Conservation (phyloP, 1,284 basidiomycete species). For the Malassezia restricta region DNA sequence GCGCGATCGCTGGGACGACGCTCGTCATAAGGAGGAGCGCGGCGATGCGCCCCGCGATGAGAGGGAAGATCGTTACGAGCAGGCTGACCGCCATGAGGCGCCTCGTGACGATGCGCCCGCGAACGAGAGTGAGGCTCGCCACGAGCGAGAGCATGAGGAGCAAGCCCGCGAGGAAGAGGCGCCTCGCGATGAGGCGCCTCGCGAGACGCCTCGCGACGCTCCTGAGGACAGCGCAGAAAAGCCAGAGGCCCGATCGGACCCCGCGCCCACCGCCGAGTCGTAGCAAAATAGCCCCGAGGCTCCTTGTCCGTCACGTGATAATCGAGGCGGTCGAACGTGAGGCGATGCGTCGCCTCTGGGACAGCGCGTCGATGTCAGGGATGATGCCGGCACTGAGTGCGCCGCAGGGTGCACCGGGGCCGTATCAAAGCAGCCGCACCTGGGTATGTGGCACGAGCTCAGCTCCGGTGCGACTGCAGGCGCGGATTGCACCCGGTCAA, state of each 20-base stretch:
- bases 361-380: too few species aligned
- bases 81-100: background rate
- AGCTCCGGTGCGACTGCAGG: conserved; percentile 22
- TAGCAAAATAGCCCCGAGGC: background rate
- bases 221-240: background rate
- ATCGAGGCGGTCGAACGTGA: too few species aligned
- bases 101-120: background rate
- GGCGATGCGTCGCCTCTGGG: too few species aligned
- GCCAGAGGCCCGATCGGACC: background rate
- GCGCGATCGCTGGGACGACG: background rate
- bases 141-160: background rate
- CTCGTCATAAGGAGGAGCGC: background rate
- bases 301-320: too few species aligned
- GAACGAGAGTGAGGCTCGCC: background rate
- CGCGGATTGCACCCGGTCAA: conserved; percentile 49
- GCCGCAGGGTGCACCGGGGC: background rate
- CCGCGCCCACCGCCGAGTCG: background rate
- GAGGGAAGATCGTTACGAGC: background rate
- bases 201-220: background rate
- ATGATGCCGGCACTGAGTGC: background rate
- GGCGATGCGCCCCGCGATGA: background rate
- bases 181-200: background rate
- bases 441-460: conserved; percentile 11
- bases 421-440: background rate
- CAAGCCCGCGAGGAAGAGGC: background rate